A percentile compares a stretch with the other conserved stretches of the same genome.
Conservation (phyloP, 1,284 basidiomycete genomes). For the Laetiporus sulphureus region DNA sequence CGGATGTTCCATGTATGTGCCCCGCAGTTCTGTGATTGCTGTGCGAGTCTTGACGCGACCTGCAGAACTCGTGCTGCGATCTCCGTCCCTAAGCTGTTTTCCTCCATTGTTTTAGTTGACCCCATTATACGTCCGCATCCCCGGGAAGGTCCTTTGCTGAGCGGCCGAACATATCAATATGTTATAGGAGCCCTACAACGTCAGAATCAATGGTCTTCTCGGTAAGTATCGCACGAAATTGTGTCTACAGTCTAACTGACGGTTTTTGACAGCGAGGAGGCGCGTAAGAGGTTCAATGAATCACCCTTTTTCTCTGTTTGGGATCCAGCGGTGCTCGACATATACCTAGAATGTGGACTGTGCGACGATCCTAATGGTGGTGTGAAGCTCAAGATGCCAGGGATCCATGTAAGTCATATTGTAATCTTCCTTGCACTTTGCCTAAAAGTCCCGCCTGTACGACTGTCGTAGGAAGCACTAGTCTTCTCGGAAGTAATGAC, state of each 20-base stretch:
- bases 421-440: not conserved
- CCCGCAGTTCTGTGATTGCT: not conserved
- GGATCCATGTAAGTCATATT: constrained; percentile 31
- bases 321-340: constrained; percentile 61
- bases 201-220: constrained; percentile 57
- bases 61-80: constrained; percentile 53
- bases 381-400: constrained; percentile 56
- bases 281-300: constrained; percentile 41
- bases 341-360: constrained; percentile 66
- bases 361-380: constrained; percentile 30
- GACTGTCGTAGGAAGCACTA: constrained; percentile 47
- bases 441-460: no score
- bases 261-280: constrained; percentile 65
- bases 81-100: constrained; percentile 62
- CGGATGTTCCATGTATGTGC: constrained; percentile 59
- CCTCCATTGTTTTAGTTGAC: constrained; percentile 73
- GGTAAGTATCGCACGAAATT: no score
- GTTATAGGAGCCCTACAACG: constrained; percentile 51
- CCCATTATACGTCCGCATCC: constrained; percentile 54
- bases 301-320: constrained; percentile 71
- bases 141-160: constrained; percentile 9
- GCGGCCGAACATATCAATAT: constrained; percentile 14
- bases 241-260: no score
- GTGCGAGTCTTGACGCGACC: constrained; percentile 2
- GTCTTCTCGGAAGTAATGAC: constrained; percentile 41